Base-by-base conservation (phyloP, 371 early-diverging fungal genomes). In the Mucor velutinosus region DNA sequence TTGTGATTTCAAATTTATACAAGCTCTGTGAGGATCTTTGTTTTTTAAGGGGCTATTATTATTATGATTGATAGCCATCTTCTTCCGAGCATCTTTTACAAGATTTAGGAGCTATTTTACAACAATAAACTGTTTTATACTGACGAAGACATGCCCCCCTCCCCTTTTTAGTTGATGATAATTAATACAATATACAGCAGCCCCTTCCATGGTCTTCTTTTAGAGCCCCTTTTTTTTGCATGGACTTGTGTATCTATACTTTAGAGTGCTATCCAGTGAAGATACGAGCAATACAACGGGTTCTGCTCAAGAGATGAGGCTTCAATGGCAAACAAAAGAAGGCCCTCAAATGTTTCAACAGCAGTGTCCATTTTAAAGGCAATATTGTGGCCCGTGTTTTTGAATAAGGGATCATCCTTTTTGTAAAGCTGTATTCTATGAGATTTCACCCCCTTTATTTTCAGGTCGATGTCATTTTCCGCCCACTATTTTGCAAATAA, bases 101-200 rank as follows among this genome's bases (percentile, higher is more conserved):
- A 49, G 49, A 49, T 49, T 49, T 49, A 49, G 49, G 51, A 51
- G 51, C 51, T 25, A 51, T 51, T 25, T 51, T 51, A 51, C 51
- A 51, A 51, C 51, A 51, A 51, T 51, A 51, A 51, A 51, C 51
- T 51, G 25, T 23, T 23, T 12, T 51, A 51, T 51, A 25, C 51
- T 51, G 23, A 51, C 51, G 51, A 51, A 51, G 23, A 23, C 11
- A 8, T 23, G 23, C 21, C 21, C 4, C 21, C 12, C 45, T 30
- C 14, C 51, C 51, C 51, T 51, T 23, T 51, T 51, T 51, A 51
- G 51, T 25, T 23, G 25, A 51, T n/a, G 23, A 25, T 51, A 51
- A 51, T 51, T 51, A 51, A 51, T 51, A 51, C 51, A 25, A 51
- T 37, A 37, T 37, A 37, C 37, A 37, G 37, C 37, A 37, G 14